Evolutionary conservation across 1,139 yeast species (phyloP), one percentile per base, ranked within the genome.

Genomic region (Barnettozyma hawaiiensis): DNA sequence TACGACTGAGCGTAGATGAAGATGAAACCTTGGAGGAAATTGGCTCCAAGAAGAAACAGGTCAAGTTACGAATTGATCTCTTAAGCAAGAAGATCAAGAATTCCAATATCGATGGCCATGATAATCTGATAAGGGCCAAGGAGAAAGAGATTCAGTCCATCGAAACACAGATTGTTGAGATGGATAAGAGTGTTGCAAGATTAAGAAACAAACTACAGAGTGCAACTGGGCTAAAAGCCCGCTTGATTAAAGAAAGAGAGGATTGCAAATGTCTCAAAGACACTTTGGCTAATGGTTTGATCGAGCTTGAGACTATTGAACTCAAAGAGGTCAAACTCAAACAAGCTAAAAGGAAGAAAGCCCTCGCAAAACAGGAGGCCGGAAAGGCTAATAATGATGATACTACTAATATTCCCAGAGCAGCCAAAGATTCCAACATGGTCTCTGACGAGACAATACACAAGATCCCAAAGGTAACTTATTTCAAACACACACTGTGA

Each of bases 281-380:
- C 10, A 31, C 45, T 4, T 29, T 50, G 32, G 46, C 50, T 3
- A 21, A 41, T 11, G 35, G 36, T 15, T 23, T 50, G 23, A 37
- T 45, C 5, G 44, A 47, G 22, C 26, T 51, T 28, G 55, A 51
- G 14, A n/a, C 14, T 5, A 29, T 53, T 19, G 50, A 50, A 16
- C 20, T 36, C 12, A 27, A 44, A 15, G 51, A 53, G 35, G 15
- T 12, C 3, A 40, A 42, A 8, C 29, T 45, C 24, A 15, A 37
- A 10, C 35, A 36, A 10, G 21, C 48, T 12, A 41, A 46, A 15
- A 29, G 40, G 18, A 45, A 44, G 24, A 23, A 31, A 27, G 29
- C 34, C 15, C 20, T 14, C n/a, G n/a, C n/a, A n/a, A n/a, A 20
- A 12, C 62, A 89, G 86, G 39, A 50, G 45, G 31, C 95, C 85